Percentiles rank a stretch among this genome's conserved stretches.
These are phyloP conservation scores for Eucalyptus cladocalyx DNA, from an alignment of 345 rosid species.

Conservation along the genomic window DNA sequence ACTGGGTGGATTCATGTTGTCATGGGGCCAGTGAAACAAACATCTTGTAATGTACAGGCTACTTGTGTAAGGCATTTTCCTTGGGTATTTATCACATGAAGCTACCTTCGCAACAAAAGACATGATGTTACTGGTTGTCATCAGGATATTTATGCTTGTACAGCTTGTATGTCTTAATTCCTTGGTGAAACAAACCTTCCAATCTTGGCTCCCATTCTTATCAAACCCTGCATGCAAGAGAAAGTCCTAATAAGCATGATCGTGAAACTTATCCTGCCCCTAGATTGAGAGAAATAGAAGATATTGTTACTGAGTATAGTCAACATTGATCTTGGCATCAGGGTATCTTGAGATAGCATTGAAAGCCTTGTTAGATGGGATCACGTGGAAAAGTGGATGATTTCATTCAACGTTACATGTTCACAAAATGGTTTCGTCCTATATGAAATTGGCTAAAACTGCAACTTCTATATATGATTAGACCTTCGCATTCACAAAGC, in stretches of 20 bases:
- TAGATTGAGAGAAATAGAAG: no score
- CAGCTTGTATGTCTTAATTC: not conserved
- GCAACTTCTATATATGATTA: not conserved
- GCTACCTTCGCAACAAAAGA: not conserved
- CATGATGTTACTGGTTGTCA: not conserved
- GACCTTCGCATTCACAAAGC: not conserved
- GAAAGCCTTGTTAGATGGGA: slow-evolving; percentile 10
- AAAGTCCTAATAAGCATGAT: not conserved
- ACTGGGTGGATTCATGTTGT: not conserved
- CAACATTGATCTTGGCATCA: slow-evolving; percentile 7
- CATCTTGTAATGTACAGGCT: not conserved
- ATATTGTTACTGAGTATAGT: slow-evolving; percentile 10
- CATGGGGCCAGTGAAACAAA: not conserved
- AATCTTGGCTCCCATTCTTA: not conserved
- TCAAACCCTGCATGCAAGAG: not conserved
- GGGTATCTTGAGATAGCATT: slow-evolving; percentile 7
- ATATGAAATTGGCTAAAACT: not conserved
- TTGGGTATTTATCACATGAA: not conserved
- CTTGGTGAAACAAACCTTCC: not conserved
- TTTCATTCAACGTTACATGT: not conserved
- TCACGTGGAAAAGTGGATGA: not conserved
- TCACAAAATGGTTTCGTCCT: not conserved
- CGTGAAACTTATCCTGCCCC: no score
- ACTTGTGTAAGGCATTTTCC: not conserved
- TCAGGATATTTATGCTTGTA: not conserved